phyloP scores from a whole-genome alignment of 2,329 filamentous ascomycete species.

The Aspergillus transmontanensis region DNA sequence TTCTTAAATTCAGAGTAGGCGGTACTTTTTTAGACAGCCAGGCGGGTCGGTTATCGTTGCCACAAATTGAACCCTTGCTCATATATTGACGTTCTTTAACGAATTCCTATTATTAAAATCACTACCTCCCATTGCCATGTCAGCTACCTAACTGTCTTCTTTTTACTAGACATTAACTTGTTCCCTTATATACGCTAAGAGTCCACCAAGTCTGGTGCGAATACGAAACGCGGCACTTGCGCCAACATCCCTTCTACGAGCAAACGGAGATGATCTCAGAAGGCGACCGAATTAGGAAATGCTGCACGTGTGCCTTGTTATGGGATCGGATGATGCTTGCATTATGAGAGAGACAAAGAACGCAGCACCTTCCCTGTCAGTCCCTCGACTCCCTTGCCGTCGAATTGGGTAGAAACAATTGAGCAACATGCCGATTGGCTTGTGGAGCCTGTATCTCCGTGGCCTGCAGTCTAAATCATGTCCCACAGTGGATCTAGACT shows the following conservation, averaged over 20 bases:
- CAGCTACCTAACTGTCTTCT: not conserved
- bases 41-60: not conserved
- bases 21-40: not conserved
- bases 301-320: not conserved
- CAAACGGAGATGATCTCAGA: not conserved
- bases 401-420: not conserved
- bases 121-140: not conserved
- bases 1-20: not conserved
- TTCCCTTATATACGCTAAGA: not conserved
- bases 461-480: not conserved
- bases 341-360: not conserved
- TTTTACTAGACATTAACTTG: not conserved
- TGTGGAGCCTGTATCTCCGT: not conserved
- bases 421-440: not conserved
- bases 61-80: not conserved
- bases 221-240: not conserved
- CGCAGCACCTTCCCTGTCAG: not conserved
- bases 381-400: not conserved
- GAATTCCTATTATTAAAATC: not conserved
- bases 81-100: not conserved
- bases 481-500: constrained; percentile 2
- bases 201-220: not conserved
- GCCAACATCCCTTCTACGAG: not conserved
- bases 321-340: not conserved
- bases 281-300: not conserved